phyloP scores from a whole-genome alignment of 805 yeast genomes.

The Cyberlindnera veronae region DNA sequence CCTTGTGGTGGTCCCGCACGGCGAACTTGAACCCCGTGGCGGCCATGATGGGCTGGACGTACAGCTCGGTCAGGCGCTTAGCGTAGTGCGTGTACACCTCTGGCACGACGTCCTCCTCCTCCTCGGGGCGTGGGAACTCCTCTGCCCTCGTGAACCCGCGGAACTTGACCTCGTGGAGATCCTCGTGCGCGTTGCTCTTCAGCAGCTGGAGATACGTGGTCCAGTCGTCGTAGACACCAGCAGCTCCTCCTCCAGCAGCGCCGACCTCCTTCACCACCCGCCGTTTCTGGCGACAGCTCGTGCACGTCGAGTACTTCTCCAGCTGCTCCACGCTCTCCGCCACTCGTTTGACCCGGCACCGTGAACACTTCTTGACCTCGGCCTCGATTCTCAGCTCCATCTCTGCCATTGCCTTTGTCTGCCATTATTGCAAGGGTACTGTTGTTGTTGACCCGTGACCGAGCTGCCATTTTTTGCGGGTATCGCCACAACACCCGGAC shows the following conservation, averaged over 20 bases:
- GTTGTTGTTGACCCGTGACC: background rate
- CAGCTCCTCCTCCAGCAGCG: constrained; percentile 5
- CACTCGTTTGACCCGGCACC: constrained; percentile 40
- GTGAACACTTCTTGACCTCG: constrained; percentile 37
- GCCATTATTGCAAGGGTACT: constrained; percentile 2
- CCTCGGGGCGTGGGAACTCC: constrained; percentile 33
- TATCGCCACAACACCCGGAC: too few relatives aligned
- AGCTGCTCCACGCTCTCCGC: constrained; percentile 33
- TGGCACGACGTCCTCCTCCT: constrained; percentile 28
- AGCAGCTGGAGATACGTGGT: constrained; percentile 32
- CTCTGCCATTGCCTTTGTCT: too few relatives aligned
- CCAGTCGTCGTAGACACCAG: constrained; percentile 34
- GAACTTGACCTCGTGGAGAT: constrained; percentile 35
- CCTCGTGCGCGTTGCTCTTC: constrained; percentile 32
- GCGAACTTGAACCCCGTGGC: constrained; percentile 42
- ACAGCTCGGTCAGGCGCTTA: constrained; percentile 33
- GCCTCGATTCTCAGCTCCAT: too few relatives aligned
- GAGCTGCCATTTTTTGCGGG: background rate
- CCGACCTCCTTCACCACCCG: constrained; percentile 32
- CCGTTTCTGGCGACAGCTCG: constrained; percentile 37
- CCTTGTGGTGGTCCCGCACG: constrained; percentile 43
- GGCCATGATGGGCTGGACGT: constrained; percentile 38
- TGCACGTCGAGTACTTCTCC: constrained; percentile 40
- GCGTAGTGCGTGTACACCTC: constrained; percentile 34
- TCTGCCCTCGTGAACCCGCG: constrained; percentile 30